phyloP scores from a whole-genome alignment of 768 basidiomycete species.

The Nidularia pulvinata region DNA sequence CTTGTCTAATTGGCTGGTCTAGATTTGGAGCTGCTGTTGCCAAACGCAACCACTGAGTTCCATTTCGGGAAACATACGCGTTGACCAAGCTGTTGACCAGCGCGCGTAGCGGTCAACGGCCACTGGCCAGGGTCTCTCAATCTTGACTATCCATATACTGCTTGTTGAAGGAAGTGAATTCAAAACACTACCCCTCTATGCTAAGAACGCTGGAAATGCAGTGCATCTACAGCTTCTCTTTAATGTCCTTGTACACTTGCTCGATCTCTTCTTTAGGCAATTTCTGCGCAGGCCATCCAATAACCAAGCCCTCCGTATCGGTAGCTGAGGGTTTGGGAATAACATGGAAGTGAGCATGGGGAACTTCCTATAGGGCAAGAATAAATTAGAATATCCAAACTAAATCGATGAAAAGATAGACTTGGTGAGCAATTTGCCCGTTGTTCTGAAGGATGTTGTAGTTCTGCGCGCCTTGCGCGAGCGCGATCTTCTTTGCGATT shows the following conservation, averaged over 20 bases:
- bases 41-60: too few relatives aligned
- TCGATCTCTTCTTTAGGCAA: constrained; percentile 66
- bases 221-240: constrained; percentile 16
- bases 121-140: too few relatives aligned
- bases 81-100: too few relatives aligned
- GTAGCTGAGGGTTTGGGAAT: constrained; percentile 82
- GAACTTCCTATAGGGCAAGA: constrained; percentile 44
- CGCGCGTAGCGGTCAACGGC: too few relatives aligned
- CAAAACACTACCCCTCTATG: too few relatives aligned
- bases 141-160: too few relatives aligned
- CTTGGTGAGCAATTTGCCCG: constrained; percentile 60
- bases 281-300: constrained; percentile 76
- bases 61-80: too few relatives aligned
- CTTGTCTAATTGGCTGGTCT: too few relatives aligned
- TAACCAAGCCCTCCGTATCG: constrained; percentile 71
- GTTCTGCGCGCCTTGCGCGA: constrained; percentile 71
- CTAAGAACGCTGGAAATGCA: neutral
- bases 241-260: constrained; percentile 57
- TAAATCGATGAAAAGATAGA: constrained; percentile 11
- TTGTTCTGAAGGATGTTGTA: constrained; percentile 86
- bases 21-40: too few relatives aligned
- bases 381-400: neutral
- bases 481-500: constrained; percentile 85
- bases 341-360: constrained; percentile 92
- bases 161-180: too few relatives aligned